Evolutionary conservation across 352 stramenopile species (phyloP).

Genomic region (Globisporangium alternatum): DNA sequence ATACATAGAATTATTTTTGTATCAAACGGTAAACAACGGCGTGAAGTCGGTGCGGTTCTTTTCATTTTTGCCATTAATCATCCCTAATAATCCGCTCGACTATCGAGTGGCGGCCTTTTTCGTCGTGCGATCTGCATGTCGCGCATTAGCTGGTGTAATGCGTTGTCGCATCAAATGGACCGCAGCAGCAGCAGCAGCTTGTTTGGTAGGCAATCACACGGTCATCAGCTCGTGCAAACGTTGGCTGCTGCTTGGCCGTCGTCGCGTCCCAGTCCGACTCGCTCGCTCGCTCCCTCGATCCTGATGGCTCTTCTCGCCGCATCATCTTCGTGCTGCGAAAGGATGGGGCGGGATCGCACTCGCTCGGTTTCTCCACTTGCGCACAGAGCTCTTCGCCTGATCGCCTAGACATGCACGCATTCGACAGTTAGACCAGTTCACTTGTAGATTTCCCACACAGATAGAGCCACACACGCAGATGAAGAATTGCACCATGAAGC

Average conservation of each 20-base stretch:
- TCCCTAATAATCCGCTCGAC: too few species aligned
- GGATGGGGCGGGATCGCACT: not conserved
- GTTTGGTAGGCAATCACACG: too few species aligned
- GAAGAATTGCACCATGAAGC: conserved; percentile 10
- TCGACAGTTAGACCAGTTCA: not conserved
- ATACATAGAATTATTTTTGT: too few species aligned
- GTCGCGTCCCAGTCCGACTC: conserved; percentile 2
- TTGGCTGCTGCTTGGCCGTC: not conserved
- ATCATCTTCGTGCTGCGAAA: not conserved
- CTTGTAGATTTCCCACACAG: not conserved
- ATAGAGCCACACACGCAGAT: not conserved
- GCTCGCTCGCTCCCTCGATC: not conserved
- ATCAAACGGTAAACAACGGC: too few species aligned
- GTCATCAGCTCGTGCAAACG: too few species aligned
- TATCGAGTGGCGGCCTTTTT: too few species aligned
- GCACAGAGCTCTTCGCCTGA: conserved; percentile 1
- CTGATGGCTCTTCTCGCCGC: conserved; percentile 8
- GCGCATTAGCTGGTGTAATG: too few species aligned
- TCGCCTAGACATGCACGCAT: not conserved
- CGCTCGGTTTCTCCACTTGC: conserved; percentile 8
- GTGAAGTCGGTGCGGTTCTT: too few species aligned
- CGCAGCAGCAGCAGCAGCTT: too few species aligned
- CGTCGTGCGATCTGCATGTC: too few species aligned
- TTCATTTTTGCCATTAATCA: too few species aligned
- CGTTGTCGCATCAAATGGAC: too few species aligned